Base-by-base conservation (phyloP, 2,329 filamentous ascomycete genomes). In the Sporothrix sp. region DNA sequence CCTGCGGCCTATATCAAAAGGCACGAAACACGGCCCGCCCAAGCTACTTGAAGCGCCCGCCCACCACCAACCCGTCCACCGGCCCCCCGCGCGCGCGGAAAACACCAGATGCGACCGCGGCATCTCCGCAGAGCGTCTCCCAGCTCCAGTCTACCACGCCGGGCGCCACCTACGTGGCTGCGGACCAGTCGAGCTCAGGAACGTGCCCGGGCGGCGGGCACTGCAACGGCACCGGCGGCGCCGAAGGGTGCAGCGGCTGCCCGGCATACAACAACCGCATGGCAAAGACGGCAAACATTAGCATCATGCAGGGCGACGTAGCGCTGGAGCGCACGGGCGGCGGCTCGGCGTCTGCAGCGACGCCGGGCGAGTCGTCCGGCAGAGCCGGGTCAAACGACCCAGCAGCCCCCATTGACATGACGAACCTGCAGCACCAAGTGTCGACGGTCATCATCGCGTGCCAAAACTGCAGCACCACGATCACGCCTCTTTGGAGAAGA, bases 201-300 rank as follows among this genome's bases (percentile, higher is more conserved):
- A 94, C 90, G 11, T 98, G 93, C 65, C 93, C 93, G 13, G 93
- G 93, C 33, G 91, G 91, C 55, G 93, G 93, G 35, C 85, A 85
- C 52, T 98, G 93, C 66, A 97, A 98, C 65, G 93, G 93, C 43
- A 97, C 93, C 20, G 93, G 93, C 39, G 93, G 93, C 48, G 89
- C 93, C 28, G 87, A 95, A 63, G 91, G 89, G 18, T 98, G 93
- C 65, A 89, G 87, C 64, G 93, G 93, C 11, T 98, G 93, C 63
- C 93, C 93, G 32, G 93, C 93, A 2, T 98, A 87, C 73, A 98
- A 98, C 73, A 98, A 98, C 63, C 81, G 93, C 48, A 82, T 97
- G 35, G 86, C 91, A 30, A 97, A 96, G 66, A 87, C 81, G 42
- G 85, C 86, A 16, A 84, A 85, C 64, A 79, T 85, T 58, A 82